These are phyloP conservation scores for Boletus sp. DNA, from an alignment of 1,284 basidiomycete genomes.

Conservation along the genomic window DNA sequence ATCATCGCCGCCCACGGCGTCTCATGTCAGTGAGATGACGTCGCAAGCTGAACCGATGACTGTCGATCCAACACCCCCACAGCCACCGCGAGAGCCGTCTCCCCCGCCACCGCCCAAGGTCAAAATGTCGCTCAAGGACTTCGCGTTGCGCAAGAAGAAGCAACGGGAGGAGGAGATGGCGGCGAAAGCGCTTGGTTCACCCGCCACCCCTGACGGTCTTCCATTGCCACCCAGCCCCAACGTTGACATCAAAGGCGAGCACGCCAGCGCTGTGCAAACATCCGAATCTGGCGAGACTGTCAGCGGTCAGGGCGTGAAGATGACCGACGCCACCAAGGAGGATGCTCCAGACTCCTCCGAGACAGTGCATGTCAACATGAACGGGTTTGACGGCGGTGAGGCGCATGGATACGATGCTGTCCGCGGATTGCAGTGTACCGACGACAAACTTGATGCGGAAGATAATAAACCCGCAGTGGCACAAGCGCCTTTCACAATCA, in stretches of 20 bases:
- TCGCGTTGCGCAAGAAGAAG: slow-evolving; percentile 44
- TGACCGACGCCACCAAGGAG: slow-evolving; percentile 5
- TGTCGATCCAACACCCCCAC: slow-evolving; percentile 10
- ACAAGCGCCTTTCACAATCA: neutral
- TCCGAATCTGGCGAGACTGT: neutral
- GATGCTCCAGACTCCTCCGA: neutral
- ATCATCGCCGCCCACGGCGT: neutral
- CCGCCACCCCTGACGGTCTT: slow-evolving; percentile 17
- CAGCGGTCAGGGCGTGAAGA: slow-evolving; percentile 13
- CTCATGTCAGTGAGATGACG: slow-evolving; percentile 4
- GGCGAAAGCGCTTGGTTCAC: slow-evolving; percentile 27
- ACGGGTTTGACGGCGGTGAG: neutral
- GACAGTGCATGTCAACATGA: neutral
- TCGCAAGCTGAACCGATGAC: slow-evolving; percentile 9
- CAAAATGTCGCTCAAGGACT: slow-evolving; percentile 49
- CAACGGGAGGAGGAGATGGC: slow-evolving; percentile 39
- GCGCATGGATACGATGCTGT: neutral
- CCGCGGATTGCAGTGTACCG: neutral
- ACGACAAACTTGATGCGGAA: neutral
- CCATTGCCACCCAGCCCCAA: slow-evolving; percentile 22
- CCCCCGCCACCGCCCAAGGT: slow-evolving; percentile 39
- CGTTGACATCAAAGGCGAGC: slow-evolving; percentile 16
- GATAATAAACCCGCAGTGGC: neutral
- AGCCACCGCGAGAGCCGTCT: slow-evolving; percentile 16
- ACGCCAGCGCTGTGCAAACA: neutral